Conservation (phyloP, 2,329 filamentous ascomycete genomes). For the Colletotrichum costaricense region DNA sequence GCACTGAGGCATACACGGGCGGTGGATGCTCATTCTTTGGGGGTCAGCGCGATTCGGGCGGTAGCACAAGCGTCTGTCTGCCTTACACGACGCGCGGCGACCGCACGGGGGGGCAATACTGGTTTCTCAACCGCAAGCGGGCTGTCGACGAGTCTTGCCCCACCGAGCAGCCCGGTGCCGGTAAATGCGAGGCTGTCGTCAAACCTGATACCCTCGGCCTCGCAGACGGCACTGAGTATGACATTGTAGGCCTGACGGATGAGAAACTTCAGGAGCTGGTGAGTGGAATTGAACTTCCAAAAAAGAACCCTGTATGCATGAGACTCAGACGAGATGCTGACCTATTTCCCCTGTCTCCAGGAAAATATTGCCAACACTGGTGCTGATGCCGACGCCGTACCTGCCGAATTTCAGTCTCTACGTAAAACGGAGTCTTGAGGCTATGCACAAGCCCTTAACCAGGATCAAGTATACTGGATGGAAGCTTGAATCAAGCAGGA, state of each 20-base stretch:
- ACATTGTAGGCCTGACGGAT: slow-evolving; percentile 13
- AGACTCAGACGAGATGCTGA: not conserved
- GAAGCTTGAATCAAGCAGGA: not conserved
- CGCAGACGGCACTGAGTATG: slow-evolving; percentile 22
- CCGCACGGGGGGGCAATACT: slow-evolving; percentile 21
- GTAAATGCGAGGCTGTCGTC: slow-evolving; percentile 20
- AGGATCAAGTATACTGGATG: too few species aligned
- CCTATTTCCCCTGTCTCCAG: not conserved
- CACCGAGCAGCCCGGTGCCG: slow-evolving; percentile 16
- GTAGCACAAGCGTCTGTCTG: not conserved
- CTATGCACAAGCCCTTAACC: too few species aligned
- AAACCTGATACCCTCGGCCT: slow-evolving; percentile 17
- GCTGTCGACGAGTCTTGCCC: slow-evolving; percentile 21
- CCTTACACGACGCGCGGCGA: slow-evolving; percentile 19
- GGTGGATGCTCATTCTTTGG: slow-evolving; percentile 1
- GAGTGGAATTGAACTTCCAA: not conserved
- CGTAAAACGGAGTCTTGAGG: not conserved
- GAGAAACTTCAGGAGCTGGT: slow-evolving; percentile 24
- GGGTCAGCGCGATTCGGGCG: not conserved
- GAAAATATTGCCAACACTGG: slow-evolving; percentile 16
- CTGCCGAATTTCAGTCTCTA: slow-evolving; percentile 17
- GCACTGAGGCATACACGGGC: not conserved
- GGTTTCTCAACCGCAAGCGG: slow-evolving; percentile 20
- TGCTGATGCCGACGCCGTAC: slow-evolving; percentile 19
- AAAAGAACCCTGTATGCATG: not conserved